These are phyloP conservation scores for Mycena capillaripes DNA, from an alignment of 768 basidiomycete species.

Conservation along the genomic window DNA sequence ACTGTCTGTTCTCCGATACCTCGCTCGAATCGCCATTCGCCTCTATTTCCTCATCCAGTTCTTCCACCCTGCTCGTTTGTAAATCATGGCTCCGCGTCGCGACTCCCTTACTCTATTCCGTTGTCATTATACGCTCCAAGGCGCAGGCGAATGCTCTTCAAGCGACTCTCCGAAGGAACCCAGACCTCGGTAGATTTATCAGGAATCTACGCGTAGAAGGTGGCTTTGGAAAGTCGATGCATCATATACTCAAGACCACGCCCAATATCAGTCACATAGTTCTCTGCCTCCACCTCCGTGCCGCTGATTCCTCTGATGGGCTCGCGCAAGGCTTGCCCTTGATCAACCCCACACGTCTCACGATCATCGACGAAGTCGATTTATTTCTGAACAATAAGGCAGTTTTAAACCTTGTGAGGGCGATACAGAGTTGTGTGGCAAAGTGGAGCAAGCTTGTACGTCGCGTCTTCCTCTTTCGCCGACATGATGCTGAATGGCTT, in stretches of 20 bases:
- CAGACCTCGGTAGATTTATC: conserved; percentile 6
- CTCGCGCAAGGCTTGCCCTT: neutral
- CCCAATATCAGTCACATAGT: neutral
- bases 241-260: neutral
- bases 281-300: neutral
- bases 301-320: neutral
- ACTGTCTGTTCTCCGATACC: neutral
- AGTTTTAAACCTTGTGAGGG: neutral
- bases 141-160: neutral
- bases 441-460: conserved; percentile 8
- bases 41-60: neutral
- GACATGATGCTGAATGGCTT: neutral
- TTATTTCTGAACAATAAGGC: neutral
- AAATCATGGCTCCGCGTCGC: neutral
- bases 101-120: neutral
- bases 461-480: too few species aligned
- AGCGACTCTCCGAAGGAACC: neutral
- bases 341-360: conserved; percentile 11
- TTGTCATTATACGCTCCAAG: neutral
- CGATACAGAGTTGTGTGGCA: neutral
- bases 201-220: conserved; percentile 15
- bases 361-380: neutral
- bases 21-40: neutral
- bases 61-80: neutral
- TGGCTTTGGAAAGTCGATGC: neutral